Base-by-base conservation (phyloP, 805 yeast species). In the Candida yuanshanica region DNA sequence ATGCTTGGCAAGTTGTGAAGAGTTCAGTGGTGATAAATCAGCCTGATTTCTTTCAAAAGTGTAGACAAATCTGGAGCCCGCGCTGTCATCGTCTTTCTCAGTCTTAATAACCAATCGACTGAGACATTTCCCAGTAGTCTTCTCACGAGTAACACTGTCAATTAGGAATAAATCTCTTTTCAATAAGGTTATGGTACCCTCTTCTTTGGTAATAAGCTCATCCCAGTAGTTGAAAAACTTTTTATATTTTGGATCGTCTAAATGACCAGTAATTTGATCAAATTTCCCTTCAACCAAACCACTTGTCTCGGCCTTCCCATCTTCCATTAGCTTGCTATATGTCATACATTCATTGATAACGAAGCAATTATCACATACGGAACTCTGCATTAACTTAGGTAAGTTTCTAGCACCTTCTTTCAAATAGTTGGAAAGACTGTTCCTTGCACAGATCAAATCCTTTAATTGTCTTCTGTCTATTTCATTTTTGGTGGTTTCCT, bases 221-320 rank as follows among this genome's bases (percentile, higher is more conserved):
- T 86, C 86, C 95, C 96, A 91, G 41, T 81, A 75, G 29, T 68
- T 64, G 56, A 79, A 81, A 53, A 84, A 93, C 2, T 64, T 64
- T 5, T 62, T 57, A 43, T 86, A 80, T 8, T 46, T 40, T 2
- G 61, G 61, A 3, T 63, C 56, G 9, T 52, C 58, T 33, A 85
- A 57, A 53, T 81, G 87, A 0, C 51, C 59, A 0, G 87, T 80
- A 6, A 77, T 43, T 1, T 51, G 57, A 0, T 72, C 69, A 53
- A 73, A 83, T 14, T 69, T 62, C 0, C 70, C 77, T 0, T 53
- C 55, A 1, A 65, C 64, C 5, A 82, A 60, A 0, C 87, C 86
- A 54, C 80, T 71, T 2, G 66, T 63, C 33, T 68, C 74, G 2
- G 74, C 68, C 1, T 65, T 63, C 0, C 90, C 93, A 48, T 66